Evolutionary conservation across 148 eudicot species (phyloP), one percentile per base, ranked within the genome.

Genomic region (Fagopyrum esculentum): DNA sequence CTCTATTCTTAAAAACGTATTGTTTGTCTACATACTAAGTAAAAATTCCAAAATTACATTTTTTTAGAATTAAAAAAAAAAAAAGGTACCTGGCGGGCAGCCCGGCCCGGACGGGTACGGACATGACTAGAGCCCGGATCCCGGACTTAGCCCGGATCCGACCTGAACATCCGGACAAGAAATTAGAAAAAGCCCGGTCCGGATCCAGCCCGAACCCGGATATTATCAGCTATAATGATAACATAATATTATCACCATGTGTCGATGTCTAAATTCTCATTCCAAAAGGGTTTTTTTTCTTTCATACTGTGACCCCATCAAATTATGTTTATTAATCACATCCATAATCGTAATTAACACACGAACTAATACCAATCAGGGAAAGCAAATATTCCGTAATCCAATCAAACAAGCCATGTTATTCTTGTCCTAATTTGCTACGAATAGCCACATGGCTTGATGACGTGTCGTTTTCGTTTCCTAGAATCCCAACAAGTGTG

Each of bases 311-410:
- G 68, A 61, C 71, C 45, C 46, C 11, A 35, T 11, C 19, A 66
- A 45, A 40, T 66, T 66, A 35, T 40, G 46, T 66, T 66, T 66
- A 63, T 63, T 63, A 66, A 66, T 66, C 46, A 66, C 47, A 66
- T 43, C 71, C 71, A 13, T 15, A 0, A 13, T 66, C 47, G 12
- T 40, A 59, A 26, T 22, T 60, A 9, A 26, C 61, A 60, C 66
- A 60, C 46, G 30, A 30, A 49, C 52, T 8, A 49, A 30, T 35
- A 22, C 45, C 70, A 35, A 64, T 35, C 45, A 35, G 11, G n/a
- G 30, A 66, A 64, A 35, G 46, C 8, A 11, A 40, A 66, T 6
- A 13, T 15, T 66, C 46, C n/a, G 15, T 66, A 4, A 5, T 46
- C 44, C 46, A 22, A 66, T 12, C 15, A 61, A 61, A 66, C 46